A percentile compares a stretch with the other conserved stretches of the same genome.
phyloP scores from a whole-genome alignment of 1,284 basidiomycete species.

The Naganishia liquefaciens region DNA sequence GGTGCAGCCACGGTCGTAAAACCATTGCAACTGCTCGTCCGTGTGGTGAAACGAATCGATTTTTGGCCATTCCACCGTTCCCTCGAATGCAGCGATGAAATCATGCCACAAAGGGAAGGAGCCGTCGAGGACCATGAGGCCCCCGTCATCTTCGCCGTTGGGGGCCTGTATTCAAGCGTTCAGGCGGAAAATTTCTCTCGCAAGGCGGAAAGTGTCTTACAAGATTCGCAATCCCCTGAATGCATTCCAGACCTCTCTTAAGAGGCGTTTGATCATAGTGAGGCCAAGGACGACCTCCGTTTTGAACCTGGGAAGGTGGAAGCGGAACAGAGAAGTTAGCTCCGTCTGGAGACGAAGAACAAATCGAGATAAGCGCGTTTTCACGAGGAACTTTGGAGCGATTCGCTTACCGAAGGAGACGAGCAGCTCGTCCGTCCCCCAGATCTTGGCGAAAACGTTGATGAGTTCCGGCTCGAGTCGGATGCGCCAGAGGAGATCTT shows the following conservation, averaged over 20 bases:
- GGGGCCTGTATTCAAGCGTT: slow-evolving; percentile 10
- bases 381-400: slow-evolving; percentile 1
- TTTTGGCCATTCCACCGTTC: slow-evolving; percentile 47
- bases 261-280: slow-evolving; percentile 53
- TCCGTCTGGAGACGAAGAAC: slow-evolving; percentile 10
- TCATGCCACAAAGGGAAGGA: slow-evolving; percentile 47
- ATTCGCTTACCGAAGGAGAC: slow-evolving; percentile 46
- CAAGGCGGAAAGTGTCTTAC: slow-evolving; percentile 24
- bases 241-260: slow-evolving; percentile 49
- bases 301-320: slow-evolving; percentile 39
- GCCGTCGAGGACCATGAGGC: slow-evolving; percentile 53
- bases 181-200: not conserved
- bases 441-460: slow-evolving; percentile 49
- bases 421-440: slow-evolving; percentile 53
- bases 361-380: slow-evolving; percentile 12
- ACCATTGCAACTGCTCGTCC: slow-evolving; percentile 42
- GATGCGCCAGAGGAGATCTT: slow-evolving; percentile 54
- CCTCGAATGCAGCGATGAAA: slow-evolving; percentile 48
- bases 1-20: slow-evolving; percentile 45
- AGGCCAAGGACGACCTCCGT: slow-evolving; percentile 45
- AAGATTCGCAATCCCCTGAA: slow-evolving; percentile 55
- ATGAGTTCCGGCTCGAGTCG: slow-evolving; percentile 48
- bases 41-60: slow-evolving; percentile 47
- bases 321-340: slow-evolving; percentile 52
- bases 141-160: slow-evolving; percentile 55